phyloP scores from a whole-genome alignment of 2,329 filamentous ascomycete genomes.

The Fusarium vanettenii region DNA sequence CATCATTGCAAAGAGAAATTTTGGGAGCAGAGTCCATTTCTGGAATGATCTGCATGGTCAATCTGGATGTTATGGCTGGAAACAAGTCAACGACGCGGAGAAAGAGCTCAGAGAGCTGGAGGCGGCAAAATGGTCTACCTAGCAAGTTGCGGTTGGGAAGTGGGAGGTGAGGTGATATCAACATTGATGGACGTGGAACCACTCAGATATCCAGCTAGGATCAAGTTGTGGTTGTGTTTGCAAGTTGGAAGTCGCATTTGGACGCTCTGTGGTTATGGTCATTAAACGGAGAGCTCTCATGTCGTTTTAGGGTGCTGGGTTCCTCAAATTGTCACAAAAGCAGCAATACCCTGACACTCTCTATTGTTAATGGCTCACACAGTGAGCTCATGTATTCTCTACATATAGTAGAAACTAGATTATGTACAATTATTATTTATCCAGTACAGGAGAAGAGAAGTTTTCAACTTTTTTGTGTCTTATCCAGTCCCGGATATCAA shows the following conservation, averaged over 20 bases:
- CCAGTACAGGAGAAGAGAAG: neutral
- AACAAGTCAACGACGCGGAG: neutral
- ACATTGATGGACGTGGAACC: too few species aligned
- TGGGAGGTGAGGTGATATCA: too few species aligned
- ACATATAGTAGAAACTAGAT: neutral
- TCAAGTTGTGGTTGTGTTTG: neutral
- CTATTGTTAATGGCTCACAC: neutral
- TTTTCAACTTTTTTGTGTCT: neutral
- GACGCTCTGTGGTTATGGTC: too few species aligned
- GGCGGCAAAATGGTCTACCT: neutral
- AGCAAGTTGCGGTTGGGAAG: too few species aligned
- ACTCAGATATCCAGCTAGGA: neutral
- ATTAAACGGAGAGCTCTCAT: neutral
- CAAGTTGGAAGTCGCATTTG: too few species aligned
- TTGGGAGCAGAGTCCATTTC: neutral
- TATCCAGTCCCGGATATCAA: neutral
- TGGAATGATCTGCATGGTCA: too few species aligned
- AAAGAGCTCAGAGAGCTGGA: neutral
- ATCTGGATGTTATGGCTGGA: too few species aligned
- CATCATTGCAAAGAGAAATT: neutral
- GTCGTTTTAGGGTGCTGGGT: neutral
- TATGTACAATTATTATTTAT: neutral
- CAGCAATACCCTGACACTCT: neutral
- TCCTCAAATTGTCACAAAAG: neutral
- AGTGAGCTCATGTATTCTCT: neutral